A percentile compares a stretch with the other conserved stretches of the same genome.
These are phyloP conservation scores for Aaosphaeria pasadenensis DNA, from an alignment of 2,329 filamentous ascomycete species.

Conservation along the genomic window DNA sequence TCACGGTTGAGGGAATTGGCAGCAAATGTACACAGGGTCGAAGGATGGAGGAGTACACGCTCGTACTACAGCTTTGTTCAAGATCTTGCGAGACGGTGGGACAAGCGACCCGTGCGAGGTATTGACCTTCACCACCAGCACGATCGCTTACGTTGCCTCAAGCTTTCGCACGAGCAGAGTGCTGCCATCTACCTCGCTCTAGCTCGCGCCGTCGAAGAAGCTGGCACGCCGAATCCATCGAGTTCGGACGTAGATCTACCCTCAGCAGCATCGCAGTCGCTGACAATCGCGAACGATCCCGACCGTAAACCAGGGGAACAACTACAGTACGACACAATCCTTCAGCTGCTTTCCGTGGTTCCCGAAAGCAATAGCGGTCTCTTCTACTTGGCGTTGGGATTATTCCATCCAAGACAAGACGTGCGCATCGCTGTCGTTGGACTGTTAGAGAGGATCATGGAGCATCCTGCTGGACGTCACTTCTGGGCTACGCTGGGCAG, in stretches of 20 bases:
- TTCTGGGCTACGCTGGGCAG: constrained; percentile 86
- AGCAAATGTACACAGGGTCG: constrained; percentile 87
- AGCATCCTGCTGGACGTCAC: constrained; percentile 87
- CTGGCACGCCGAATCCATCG: constrained; percentile 15
- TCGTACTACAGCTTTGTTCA: constrained; percentile 96
- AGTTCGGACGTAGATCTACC: constrained; percentile 17
- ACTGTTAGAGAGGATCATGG: constrained; percentile 75
- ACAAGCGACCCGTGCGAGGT: constrained; percentile 64
- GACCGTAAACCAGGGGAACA: constrained; percentile 20
- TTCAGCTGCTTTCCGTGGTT: constrained; percentile 71
- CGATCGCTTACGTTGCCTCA: constrained; percentile 81
- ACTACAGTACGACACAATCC: constrained; percentile 37
- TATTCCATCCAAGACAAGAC: constrained; percentile 84
- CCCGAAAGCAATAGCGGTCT: constrained; percentile 84
- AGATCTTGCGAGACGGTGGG: constrained; percentile 37
- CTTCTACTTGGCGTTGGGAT: constrained; percentile 84
- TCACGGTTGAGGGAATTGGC: constrained; percentile 82
- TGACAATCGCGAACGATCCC: constrained; percentile 23
- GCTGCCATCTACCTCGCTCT: constrained; percentile 84
- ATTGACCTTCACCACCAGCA: constrained; percentile 90
- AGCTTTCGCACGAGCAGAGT: constrained; percentile 71
- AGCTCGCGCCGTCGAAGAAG: constrained; percentile 63
- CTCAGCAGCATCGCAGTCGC: constrained; percentile 13
- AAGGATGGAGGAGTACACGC: constrained; percentile 93
- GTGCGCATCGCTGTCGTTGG: constrained; percentile 76